These are phyloP conservation scores for Ciborinia camelliae DNA, from an alignment of 2,329 filamentous ascomycete genomes.

Conservation along the genomic window DNA sequence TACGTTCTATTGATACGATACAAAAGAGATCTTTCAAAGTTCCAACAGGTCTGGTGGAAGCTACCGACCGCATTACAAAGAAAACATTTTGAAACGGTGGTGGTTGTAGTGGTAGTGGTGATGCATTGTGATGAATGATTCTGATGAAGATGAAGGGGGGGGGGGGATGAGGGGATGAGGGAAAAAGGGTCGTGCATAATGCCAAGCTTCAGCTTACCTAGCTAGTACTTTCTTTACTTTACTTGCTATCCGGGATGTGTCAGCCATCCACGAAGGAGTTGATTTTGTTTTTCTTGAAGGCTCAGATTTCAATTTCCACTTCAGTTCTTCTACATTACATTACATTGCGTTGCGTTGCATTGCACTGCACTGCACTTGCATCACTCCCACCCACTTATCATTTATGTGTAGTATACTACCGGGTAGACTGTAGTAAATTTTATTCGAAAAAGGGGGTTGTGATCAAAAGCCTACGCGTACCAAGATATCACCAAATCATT, in stretches of 20 bases:
- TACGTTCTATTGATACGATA: neutral
- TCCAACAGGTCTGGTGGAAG: neutral
- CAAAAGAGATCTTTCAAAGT: neutral
- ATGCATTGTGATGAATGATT: too few relatives aligned
- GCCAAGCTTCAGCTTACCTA: neutral
- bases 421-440: too few relatives aligned
- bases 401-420: too few relatives aligned
- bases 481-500: neutral
- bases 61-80: neutral
- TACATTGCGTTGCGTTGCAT: too few relatives aligned
- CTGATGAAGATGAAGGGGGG: too few relatives aligned
- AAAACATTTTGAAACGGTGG: too few relatives aligned
- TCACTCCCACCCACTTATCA: neutral
- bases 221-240: too few relatives aligned
- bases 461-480: conserved; percentile 5
- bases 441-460: neutral
- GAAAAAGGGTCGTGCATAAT: conserved; percentile 1
- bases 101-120: too few relatives aligned
- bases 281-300: neutral
- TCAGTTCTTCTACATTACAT: neutral
- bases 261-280: neutral
- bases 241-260: neutral
- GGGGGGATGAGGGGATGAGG: neutral
- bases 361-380: too few relatives aligned
- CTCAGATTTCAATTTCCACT: conserved; percentile 1